Conservation (phyloP, 176 grass and related monocot species). For the Zizania latifolia region DNA sequence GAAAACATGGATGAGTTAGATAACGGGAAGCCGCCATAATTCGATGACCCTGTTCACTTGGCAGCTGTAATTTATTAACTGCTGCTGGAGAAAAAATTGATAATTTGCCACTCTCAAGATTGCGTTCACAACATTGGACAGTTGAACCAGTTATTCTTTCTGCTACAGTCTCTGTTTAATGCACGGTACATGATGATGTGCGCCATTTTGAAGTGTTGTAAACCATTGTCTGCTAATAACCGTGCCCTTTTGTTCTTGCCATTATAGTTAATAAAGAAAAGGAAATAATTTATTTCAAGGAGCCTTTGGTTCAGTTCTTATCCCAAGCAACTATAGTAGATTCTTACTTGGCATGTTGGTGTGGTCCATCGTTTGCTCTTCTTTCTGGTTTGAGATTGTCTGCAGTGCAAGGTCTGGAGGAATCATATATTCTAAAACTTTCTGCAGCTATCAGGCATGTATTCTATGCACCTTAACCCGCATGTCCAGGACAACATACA, state of each 20-base stretch:
- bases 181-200: conserved; percentile 4
- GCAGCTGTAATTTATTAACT: conserved; percentile 19
- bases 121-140: not conserved
- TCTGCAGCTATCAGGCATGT: conserved; percentile 43
- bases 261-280: conserved; percentile 15
- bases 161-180: conserved; percentile 1
- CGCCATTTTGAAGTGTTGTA: conserved; percentile 29
- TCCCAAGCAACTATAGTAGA: conserved; percentile 13
- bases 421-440: conserved; percentile 43
- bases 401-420: conserved; percentile 21
- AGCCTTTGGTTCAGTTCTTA: not conserved
- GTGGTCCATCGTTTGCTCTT: conserved; percentile 37
- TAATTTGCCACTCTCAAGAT: no score
- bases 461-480: not conserved
- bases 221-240: not conserved
- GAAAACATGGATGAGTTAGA: conserved; percentile 86
- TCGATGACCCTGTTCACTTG: conserved; percentile 1
- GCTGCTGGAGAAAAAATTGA: conserved; percentile 1
- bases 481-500: not conserved
- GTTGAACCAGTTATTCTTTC: conserved; percentile 31
- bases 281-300: conserved; percentile 24
- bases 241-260: not conserved
- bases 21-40: conserved; percentile 62
- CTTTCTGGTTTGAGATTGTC: conserved; percentile 17
- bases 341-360: conserved; percentile 36